Percentiles rank a stretch among this genome's conserved stretches.
Conservation (phyloP, 345 rosid species). For the Pseudoturritis turrita region DNA sequence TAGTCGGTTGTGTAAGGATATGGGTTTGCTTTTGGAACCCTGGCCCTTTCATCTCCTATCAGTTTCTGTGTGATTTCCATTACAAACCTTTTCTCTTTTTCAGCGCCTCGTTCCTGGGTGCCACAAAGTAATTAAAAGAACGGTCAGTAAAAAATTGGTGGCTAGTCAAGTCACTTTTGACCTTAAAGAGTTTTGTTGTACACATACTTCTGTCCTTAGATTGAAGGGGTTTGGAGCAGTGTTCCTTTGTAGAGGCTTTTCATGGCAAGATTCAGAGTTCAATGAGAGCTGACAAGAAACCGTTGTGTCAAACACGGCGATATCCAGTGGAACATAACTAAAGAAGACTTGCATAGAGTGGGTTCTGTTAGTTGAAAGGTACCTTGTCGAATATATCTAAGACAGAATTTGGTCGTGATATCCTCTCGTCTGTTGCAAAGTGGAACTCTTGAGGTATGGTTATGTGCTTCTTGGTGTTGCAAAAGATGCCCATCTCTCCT, state of each 20-base stretch:
- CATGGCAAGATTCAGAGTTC: constrained; percentile 60
- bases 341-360: background rate
- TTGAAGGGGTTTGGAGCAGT: constrained; percentile 85
- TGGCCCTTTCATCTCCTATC: constrained; percentile 67
- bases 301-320: constrained; percentile 1
- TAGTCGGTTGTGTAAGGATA: constrained; percentile 95
- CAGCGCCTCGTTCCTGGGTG: constrained; percentile 88
- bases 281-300: constrained; percentile 61
- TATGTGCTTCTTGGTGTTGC: constrained; percentile 65
- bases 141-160: constrained; percentile 12
- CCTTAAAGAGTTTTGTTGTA: constrained; percentile 1
- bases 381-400: constrained; percentile 87
- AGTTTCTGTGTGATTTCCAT: constrained; percentile 55
- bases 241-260: constrained; percentile 60
- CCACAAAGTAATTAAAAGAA: background rate
- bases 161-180: background rate
- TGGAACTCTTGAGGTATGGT: constrained; percentile 90
- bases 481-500: constrained; percentile 84
- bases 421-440: constrained; percentile 81
- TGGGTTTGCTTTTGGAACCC: constrained; percentile 80
- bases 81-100: constrained; percentile 66
- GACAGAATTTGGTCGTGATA: constrained; percentile 56
- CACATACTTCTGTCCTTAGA: constrained; percentile 81
- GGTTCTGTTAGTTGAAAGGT: background rate
- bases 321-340: background rate